Evolutionary conservation across 139 green algal species (phyloP).

Genomic region (Micractinium sp.): DNA sequence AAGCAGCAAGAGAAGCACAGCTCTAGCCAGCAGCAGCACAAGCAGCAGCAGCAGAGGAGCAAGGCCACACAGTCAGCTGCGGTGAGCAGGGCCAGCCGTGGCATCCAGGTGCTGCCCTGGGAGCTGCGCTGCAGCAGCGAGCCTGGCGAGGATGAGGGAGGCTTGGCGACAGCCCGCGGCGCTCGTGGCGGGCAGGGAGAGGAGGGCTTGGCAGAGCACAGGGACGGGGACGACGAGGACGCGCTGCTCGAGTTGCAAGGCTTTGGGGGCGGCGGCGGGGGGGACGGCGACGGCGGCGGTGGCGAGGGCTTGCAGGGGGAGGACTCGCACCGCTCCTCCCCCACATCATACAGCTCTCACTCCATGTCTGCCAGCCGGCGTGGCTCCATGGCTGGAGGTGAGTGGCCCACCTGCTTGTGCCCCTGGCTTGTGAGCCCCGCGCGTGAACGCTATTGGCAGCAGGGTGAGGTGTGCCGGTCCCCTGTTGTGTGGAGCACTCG

Average conservation of each 20-base stretch:
- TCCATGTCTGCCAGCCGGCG: neutral
- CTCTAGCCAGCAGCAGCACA: neutral
- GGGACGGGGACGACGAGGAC: neutral
- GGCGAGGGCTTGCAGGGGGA: neutral
- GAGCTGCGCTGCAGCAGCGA: neutral
- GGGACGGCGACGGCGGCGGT: neutral
- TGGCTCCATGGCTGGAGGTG: neutral
- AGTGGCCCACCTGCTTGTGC: neutral
- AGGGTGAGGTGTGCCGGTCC: too few species aligned
- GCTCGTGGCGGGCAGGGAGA: neutral
- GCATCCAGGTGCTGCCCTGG: slow-evolving; percentile 9
- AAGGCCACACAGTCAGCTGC: neutral
- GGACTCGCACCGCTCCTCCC: neutral
- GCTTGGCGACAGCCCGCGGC: neutral
- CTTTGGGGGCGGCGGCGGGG: neutral
- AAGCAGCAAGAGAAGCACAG: neutral
- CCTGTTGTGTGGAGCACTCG: too few species aligned
- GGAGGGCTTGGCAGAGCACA: neutral
- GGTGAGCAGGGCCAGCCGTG: neutral
- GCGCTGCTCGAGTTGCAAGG: neutral
- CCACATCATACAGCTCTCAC: neutral
- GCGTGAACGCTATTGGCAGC: too few species aligned
- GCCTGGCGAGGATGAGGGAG: neutral
- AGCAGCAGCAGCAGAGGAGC: neutral
- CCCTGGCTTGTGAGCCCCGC: too few species aligned